A percentile compares a stretch with the other conserved stretches of the same genome.
Conservation (phyloP, 257 asterid genomes). For the Ajuga chamaepitys region DNA sequence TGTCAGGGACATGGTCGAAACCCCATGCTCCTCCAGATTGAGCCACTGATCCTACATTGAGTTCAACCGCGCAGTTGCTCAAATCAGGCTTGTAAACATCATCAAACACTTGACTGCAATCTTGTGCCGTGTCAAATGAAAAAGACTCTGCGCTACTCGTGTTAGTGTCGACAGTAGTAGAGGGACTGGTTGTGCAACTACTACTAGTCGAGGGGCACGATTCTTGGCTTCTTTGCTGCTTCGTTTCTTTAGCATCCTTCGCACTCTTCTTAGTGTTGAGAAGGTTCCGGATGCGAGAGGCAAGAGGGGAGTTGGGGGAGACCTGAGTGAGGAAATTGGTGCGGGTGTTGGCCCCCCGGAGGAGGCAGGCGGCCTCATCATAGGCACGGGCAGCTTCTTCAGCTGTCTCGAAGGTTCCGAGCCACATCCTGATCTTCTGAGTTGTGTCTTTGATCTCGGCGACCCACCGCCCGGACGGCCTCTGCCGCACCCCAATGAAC, state of each 20-base stretch:
- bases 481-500: constrained; percentile 57
- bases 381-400: constrained; percentile 70
- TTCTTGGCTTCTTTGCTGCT: constrained; percentile 9
- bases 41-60: constrained; percentile 11
- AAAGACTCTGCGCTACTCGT: not conserved
- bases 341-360: constrained; percentile 58
- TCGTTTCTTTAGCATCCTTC: too few species aligned
- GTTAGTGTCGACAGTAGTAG: not conserved
- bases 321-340: constrained; percentile 43
- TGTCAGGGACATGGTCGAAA: constrained; percentile 6
- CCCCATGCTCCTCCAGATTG: constrained; percentile 17
- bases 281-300: constrained; percentile 43
- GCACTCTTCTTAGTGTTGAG: constrained; percentile 34
- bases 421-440: constrained; percentile 70
- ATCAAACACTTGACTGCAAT: constrained; percentile 7
- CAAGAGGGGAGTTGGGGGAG: constrained; percentile 51
- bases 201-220: not conserved
- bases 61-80: constrained; percentile 27
- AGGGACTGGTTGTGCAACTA: constrained; percentile 5
- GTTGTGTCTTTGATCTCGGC: constrained; percentile 74
- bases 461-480: constrained; percentile 74
- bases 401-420: constrained; percentile 55
- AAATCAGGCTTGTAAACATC: constrained; percentile 54
- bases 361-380: constrained; percentile 57
- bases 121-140: not conserved